Conservation (phyloP, 2,329 filamentous ascomycete species). For the Amphichorda felina region DNA sequence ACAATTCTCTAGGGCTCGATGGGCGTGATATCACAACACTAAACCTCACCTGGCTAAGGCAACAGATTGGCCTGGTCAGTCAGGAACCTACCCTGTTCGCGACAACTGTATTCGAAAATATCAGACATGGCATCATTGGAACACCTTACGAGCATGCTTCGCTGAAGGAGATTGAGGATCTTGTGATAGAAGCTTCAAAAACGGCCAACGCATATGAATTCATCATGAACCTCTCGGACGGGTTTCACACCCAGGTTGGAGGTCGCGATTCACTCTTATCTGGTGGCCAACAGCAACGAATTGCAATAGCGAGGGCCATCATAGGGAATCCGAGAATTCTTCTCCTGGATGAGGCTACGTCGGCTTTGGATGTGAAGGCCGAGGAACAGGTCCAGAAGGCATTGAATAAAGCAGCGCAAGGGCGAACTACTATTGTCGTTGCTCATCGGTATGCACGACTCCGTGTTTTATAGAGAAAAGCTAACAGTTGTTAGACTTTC, state of each 20-base stretch:
- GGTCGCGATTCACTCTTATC: constrained; percentile 48
- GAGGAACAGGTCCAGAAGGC: constrained; percentile 67
- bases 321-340: constrained; percentile 37
- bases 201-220: constrained; percentile 35
- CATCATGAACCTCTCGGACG: constrained; percentile 29
- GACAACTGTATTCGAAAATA: constrained; percentile 82
- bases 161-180: constrained; percentile 26
- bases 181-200: constrained; percentile 28
- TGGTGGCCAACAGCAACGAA: constrained; percentile 53
- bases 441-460: too few species aligned
- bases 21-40: constrained; percentile 69
- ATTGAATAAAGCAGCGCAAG: constrained; percentile 42
- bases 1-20: too few species aligned
- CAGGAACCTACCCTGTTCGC: constrained; percentile 89
- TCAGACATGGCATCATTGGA: constrained; percentile 81
- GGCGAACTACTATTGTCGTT: constrained; percentile 51
- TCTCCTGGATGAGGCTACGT: constrained; percentile 56
- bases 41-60: constrained; percentile 83
- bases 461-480: too few species aligned
- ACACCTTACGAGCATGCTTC: constrained; percentile 55
- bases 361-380: constrained; percentile 33
- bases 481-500: too few species aligned
- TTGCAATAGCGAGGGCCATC: constrained; percentile 42
- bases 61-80: constrained; percentile 84
- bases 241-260: constrained; percentile 46